Evolutionary conservation across 1,139 yeast species (phyloP).

Genomic region (Pneumocystis sp.): DNA sequence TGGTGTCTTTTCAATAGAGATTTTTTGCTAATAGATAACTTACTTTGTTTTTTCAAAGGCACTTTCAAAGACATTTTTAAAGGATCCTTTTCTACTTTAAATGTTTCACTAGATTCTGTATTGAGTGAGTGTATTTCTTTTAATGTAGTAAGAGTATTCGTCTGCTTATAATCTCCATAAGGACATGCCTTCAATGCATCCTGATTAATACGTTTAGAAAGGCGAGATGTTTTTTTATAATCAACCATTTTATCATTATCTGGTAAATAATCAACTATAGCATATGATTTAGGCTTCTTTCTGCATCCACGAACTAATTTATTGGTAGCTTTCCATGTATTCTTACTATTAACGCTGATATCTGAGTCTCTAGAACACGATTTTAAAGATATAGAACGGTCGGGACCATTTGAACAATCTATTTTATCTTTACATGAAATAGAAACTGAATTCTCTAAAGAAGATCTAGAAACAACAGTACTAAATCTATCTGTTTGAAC

Average conservation of each 20-base stretch:
- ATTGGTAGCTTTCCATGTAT: background rate
- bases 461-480: background rate
- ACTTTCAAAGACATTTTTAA: background rate
- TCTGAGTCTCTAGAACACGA: background rate
- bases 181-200: background rate
- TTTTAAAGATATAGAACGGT: background rate
- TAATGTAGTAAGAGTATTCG: background rate
- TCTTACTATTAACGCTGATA: background rate
- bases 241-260: background rate
- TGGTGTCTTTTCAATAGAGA: conserved; percentile 1
- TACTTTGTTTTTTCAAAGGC: background rate
- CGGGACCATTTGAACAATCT: background rate
- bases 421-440: background rate
- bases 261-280: background rate
- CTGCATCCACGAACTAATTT: background rate
- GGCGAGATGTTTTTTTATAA: background rate
- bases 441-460: background rate
- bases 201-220: background rate
- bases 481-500: background rate
- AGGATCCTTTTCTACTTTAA: background rate
- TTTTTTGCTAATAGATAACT: background rate
- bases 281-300: background rate
- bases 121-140: background rate
- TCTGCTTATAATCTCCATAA: background rate
- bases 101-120: background rate